Evolutionary conservation across 257 asterid genomes (phyloP).

Genomic region (Fraxinus cuspidata): DNA sequence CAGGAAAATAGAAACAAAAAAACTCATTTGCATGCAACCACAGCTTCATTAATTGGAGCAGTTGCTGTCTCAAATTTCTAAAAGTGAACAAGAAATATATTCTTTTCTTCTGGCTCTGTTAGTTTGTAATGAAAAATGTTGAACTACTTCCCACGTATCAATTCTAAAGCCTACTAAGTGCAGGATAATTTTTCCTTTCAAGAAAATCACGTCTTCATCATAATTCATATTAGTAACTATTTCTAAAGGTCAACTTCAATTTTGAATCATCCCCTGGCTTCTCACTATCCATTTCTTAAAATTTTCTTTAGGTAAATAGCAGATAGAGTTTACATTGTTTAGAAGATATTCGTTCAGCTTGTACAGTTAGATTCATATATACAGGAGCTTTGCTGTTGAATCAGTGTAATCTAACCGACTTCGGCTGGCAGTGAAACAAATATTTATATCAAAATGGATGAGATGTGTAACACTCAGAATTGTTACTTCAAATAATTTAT

Average conservation of each 20-base stretch:
- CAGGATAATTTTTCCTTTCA: background rate
- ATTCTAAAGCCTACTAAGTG: background rate
- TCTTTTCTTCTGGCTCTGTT: background rate
- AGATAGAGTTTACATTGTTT: background rate
- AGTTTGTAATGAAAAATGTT: background rate
- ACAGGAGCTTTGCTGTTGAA: background rate
- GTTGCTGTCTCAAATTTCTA: background rate
- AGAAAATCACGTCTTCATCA: background rate
- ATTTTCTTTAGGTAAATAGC: background rate
- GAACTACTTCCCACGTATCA: background rate
- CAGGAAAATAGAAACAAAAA: background rate
- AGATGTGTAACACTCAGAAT: background rate
- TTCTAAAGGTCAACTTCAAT: background rate
- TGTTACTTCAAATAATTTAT: background rate
- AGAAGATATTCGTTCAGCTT: background rate
- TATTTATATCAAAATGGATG: background rate
- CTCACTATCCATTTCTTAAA: background rate
- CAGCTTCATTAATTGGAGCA: background rate
- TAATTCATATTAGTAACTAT: background rate
- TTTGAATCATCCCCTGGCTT: background rate
- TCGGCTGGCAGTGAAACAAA: background rate
- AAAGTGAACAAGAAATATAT: background rate
- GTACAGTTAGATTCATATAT: background rate
- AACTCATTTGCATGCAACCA: background rate
- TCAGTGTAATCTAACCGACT: background rate